Percentiles rank a stretch among this genome's conserved stretches.
These are phyloP conservation scores for Pulicaria dysenterica DNA, from an alignment of 129 eudicot genomes.

Conservation along the genomic window DNA sequence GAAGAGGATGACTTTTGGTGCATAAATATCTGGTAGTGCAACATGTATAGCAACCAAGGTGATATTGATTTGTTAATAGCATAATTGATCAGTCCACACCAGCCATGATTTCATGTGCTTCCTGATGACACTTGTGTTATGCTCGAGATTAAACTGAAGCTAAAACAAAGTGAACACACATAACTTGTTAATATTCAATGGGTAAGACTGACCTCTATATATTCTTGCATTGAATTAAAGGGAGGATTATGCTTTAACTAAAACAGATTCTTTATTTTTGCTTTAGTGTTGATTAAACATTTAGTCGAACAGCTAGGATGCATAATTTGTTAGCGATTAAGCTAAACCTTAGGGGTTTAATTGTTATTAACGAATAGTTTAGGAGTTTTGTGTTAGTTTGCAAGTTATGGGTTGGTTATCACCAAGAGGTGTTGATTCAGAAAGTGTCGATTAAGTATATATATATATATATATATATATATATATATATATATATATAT, in stretches of 20 bases:
- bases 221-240: neutral
- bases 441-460: no score
- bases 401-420: no score
- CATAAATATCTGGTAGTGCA: constrained; percentile 21
- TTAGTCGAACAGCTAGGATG: constrained; percentile 23
- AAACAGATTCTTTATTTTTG: neutral
- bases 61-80: constrained; percentile 24
- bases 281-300: constrained; percentile 19
- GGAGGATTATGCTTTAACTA: neutral
- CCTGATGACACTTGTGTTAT: constrained; percentile 1
- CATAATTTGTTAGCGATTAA: neutral
- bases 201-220: neutral
- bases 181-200: neutral
- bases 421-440: no score
- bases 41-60: constrained; percentile 9
- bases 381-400: no score
- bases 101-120: constrained; percentile 9
- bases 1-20: constrained; percentile 41
- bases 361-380: no score
- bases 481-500: no score
- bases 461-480: no score
- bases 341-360: no score
- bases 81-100: constrained; percentile 22
- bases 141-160: constrained; percentile 20
- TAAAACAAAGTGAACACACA: neutral